Evolutionary conservation across 2,329 filamentous ascomycete genomes (phyloP).

Genomic region (Graphilbum sp.): DNA sequence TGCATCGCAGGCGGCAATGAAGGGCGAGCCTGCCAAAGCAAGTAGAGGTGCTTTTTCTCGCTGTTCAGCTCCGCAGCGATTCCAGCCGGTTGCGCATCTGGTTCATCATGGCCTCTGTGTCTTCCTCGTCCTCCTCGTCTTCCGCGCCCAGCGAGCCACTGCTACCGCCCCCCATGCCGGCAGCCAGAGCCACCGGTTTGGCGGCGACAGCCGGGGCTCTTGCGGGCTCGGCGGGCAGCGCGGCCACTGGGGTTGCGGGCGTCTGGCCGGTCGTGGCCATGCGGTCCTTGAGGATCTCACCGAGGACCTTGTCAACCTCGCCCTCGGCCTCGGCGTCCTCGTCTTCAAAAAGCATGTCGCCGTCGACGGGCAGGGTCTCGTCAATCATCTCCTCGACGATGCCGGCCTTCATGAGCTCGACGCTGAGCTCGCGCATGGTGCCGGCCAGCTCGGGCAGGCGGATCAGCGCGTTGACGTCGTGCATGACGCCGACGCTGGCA

Average conservation of each 20-base stretch:
- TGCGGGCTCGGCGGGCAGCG: constrained; percentile 31
- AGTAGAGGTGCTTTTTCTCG: too few species aligned
- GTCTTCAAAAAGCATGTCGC: constrained; percentile 49
- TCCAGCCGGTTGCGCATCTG: constrained; percentile 89
- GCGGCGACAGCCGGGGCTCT: constrained; percentile 21
- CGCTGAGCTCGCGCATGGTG: constrained; percentile 77
- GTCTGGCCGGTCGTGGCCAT: constrained; percentile 47
- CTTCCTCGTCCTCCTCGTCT: constrained; percentile 61
- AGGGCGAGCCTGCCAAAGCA: too few species aligned
- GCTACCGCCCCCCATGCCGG: constrained; percentile 11
- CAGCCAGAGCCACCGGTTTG: constrained; percentile 31
- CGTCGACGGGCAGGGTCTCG: constrained; percentile 64
- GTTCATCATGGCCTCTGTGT: constrained; percentile 77
- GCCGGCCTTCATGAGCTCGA: constrained; percentile 83
- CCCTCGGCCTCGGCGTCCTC: constrained; percentile 57
- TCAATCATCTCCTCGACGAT: constrained; percentile 97
- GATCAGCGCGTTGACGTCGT: constrained; percentile 79
- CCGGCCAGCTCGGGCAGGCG: constrained; percentile 70
- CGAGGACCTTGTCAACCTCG: constrained; percentile 85
- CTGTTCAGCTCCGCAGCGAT: constrained; percentile 74
- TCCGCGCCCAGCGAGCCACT: constrained; percentile 28
- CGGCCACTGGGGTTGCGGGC: constrained; percentile 36
- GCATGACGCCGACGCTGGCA: constrained; percentile 84
- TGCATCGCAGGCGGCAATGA: too few species aligned
- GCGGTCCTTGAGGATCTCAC: constrained; percentile 75